phyloP scores from a whole-genome alignment of 331 rosid species.

The Rosa hybrid region DNA sequence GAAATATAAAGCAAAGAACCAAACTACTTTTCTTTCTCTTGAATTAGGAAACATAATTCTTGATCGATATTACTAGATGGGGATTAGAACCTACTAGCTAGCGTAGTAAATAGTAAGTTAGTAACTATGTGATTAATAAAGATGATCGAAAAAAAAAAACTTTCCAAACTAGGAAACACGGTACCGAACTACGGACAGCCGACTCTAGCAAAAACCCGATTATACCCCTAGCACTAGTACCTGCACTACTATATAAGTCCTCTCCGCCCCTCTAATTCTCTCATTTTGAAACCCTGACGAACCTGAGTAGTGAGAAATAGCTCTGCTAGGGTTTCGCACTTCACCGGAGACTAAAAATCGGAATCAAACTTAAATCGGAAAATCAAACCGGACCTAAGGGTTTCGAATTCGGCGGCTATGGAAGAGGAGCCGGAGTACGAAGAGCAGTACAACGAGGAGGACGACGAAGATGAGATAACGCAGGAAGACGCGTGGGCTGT shows the following conservation, averaged over 20 bases:
- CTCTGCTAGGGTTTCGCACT: slow-evolving; percentile 34
- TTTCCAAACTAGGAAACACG: neutral
- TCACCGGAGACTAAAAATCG: neutral
- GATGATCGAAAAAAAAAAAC: too few relatives aligned
- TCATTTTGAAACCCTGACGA: neutral
- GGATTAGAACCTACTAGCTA: too few relatives aligned
- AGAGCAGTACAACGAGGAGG: slow-evolving; percentile 55
- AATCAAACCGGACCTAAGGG: neutral
- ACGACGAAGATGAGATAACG: slow-evolving; percentile 79
- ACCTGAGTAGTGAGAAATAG: neutral
- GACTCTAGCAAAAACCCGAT: neutral
- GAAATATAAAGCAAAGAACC: too few relatives aligned
- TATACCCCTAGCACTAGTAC: neutral
- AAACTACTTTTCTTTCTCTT: too few relatives aligned
- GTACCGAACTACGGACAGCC: neutral
- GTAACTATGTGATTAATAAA: too few relatives aligned
- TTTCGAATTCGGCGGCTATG: slow-evolving; percentile 38
- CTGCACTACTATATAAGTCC: neutral
- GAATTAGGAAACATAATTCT: too few relatives aligned
- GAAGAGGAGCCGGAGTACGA: slow-evolving; percentile 84
- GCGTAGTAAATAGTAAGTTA: too few relatives aligned
- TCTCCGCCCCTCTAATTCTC: neutral
- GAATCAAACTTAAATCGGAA: neutral
- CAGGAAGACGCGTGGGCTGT: slow-evolving; percentile 99
- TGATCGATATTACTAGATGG: too few relatives aligned